phyloP scores from a whole-genome alignment of 441 rosid genomes.

The Euphorbia schlechtendalii region DNA sequence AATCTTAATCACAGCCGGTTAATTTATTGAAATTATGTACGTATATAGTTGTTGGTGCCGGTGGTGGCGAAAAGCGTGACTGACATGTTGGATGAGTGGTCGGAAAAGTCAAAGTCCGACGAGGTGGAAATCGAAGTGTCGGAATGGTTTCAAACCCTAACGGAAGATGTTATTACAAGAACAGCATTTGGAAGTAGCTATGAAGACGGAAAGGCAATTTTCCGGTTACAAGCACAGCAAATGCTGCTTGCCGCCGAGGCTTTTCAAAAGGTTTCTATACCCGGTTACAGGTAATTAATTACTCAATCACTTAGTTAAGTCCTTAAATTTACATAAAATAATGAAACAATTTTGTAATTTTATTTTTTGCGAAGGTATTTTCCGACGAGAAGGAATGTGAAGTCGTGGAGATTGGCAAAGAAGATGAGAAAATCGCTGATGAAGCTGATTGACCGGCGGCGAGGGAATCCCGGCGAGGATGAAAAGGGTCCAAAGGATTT shows the following conservation, averaged over 20 bases:
- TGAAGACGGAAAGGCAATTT: conserved; percentile 76
- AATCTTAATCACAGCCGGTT: too few relatives aligned
- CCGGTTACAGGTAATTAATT: conserved; percentile 56
- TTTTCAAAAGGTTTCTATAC: conserved; percentile 72
- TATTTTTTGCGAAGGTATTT: conserved; percentile 56
- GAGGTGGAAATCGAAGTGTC: conserved; percentile 75
- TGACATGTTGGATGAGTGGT: conserved; percentile 70
- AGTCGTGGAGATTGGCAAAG: conserved; percentile 73
- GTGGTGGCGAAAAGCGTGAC: conserved; percentile 65
- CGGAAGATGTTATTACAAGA: conserved; percentile 78
- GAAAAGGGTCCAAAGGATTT: conserved; percentile 49
- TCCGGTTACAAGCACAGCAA: conserved; percentile 66
- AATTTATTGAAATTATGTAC: background rate
- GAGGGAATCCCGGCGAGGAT: conserved; percentile 9
- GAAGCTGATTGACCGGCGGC: conserved; percentile 49
- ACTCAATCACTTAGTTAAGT: too few relatives aligned
- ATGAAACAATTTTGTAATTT: too few relatives aligned
- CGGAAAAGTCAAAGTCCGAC: conserved; percentile 32
- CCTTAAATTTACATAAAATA: too few relatives aligned
- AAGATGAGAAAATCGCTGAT: conserved; percentile 56
- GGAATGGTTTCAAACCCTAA: conserved; percentile 69
- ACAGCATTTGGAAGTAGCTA: conserved; percentile 81
- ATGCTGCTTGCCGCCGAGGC: conserved; percentile 78
- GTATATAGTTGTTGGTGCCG: conserved; percentile 81
- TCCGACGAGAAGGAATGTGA: conserved; percentile 65